Evolutionary conservation across 2,329 filamentous ascomycete species (phyloP).

Genomic region (Monosporascus sp.): DNA sequence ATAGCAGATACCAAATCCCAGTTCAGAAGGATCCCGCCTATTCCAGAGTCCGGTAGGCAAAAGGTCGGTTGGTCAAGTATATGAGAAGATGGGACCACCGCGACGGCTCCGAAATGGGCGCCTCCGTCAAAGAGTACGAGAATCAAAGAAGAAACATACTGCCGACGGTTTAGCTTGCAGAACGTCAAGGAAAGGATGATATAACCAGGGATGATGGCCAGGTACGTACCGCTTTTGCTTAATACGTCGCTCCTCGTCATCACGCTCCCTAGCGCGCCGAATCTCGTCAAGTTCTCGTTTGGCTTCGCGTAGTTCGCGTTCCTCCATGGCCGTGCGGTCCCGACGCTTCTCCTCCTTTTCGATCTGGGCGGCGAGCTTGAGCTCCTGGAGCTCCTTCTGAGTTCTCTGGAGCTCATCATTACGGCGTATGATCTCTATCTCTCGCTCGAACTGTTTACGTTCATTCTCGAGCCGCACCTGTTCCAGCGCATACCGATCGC

Average conservation of each 20-base stretch:
- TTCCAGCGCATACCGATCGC: constrained; percentile 23
- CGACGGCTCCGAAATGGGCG: no score
- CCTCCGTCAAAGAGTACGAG: no score
- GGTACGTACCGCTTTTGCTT: constrained; percentile 34
- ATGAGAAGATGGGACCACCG: no score
- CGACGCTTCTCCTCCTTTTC: constrained; percentile 37
- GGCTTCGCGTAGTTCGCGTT: constrained; percentile 27
- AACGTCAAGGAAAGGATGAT: neutral
- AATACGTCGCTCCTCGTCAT: constrained; percentile 45
- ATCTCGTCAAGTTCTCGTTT: constrained; percentile 30
- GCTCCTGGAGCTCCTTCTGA: constrained; percentile 33
- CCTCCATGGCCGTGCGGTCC: constrained; percentile 35
- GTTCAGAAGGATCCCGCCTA: neutral
- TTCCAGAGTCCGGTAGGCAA: neutral
- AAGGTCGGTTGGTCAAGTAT: neutral
- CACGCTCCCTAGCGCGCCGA: constrained; percentile 37
- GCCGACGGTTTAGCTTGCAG: neutral
- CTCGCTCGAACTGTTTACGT: constrained; percentile 30
- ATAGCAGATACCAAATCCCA: neutral
- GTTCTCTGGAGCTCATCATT: constrained; percentile 30
- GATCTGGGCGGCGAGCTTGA: constrained; percentile 34
- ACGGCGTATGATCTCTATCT: constrained; percentile 32
- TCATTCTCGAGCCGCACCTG: constrained; percentile 27
- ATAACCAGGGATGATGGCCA: neutral
- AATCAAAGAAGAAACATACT: neutral